Percentiles rank a stretch among this genome's conserved stretches.
Evolutionary conservation across 768 basidiomycete genomes (phyloP).

Genomic region (Macrolepiota fuliginosa): DNA sequence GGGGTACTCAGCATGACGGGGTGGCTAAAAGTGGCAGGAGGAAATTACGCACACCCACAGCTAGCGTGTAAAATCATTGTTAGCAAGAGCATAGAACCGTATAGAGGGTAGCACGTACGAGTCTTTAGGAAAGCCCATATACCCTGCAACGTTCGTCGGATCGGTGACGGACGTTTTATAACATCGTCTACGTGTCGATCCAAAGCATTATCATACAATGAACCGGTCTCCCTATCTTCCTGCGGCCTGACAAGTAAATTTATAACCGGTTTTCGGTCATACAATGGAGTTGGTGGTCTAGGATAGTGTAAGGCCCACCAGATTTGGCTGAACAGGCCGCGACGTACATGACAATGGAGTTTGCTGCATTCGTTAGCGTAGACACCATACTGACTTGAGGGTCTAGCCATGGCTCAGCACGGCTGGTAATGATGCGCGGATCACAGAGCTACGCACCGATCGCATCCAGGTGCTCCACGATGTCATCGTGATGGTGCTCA

Average conservation of each 20-base stretch:
- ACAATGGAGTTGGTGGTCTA: slow-evolving; percentile 70
- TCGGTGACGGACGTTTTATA: slow-evolving; percentile 56
- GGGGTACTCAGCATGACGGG: slow-evolving; percentile 4
- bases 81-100: not conserved
- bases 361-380: slow-evolving; percentile 75
- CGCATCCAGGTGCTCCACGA: slow-evolving; percentile 82
- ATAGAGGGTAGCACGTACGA: slow-evolving; percentile 41
- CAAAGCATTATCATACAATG: slow-evolving; percentile 42
- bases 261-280: slow-evolving; percentile 68
- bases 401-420: slow-evolving; percentile 38
- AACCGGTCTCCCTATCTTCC: slow-evolving; percentile 27
- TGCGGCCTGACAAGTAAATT: slow-evolving; percentile 39
- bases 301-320: not conserved
- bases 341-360: slow-evolving; percentile 67
- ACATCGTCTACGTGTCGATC: slow-evolving; percentile 82
- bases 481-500: slow-evolving; percentile 67
- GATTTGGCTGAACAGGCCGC: slow-evolving; percentile 1
- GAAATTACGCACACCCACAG: slow-evolving; percentile 57
- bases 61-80: slow-evolving; percentile 27
- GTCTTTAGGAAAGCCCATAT: slow-evolving; percentile 86
- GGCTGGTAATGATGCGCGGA: not conserved
- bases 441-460: slow-evolving; percentile 46
- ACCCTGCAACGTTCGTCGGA: slow-evolving; percentile 60
- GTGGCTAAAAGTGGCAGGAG: not conserved
- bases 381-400: slow-evolving; percentile 74